Evolutionary conservation across 1,284 basidiomycete genomes (phyloP), one percentile per base, ranked within the genome.

Genomic region (Bjerkandera adusta): DNA sequence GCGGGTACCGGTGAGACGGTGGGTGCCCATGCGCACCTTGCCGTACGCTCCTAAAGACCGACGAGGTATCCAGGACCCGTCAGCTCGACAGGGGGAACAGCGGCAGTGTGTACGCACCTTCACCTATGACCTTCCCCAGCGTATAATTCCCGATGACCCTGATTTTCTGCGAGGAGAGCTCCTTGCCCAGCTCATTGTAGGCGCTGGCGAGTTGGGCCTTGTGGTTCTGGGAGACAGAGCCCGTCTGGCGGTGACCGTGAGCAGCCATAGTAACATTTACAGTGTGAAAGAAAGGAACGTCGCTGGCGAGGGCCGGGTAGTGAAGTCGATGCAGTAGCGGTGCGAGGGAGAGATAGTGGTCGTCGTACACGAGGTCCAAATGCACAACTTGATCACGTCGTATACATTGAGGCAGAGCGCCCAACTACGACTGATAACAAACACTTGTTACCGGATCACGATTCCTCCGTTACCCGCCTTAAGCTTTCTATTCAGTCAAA

Each of bases 71-170:
- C 42, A 47, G 47, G 37, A 45, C 30, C 16, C 15, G 6, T 7
- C 18, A 43, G 21, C 29, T 30, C 16, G 24, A 8, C 13, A 48
- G 25, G 21, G n/a, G n/a, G n/a, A 26, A 36, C 3, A 20, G 21
- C 8, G 10, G 35, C 15, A 21, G 32, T 36, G 15, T 7, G 12
- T 26, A 36, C 21, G 70, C 59, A 87, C 96, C 96, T 83, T 98
- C 93, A 38, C 96, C 96, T 57, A 99, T 97, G 58, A 92, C 86
- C 64, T 89, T 88, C 38, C 96, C 94, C 3, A 98, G 77, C 16
- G 93, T 97, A 66, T 98, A 98, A 60, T 95, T 95, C 46, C 96
- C 95, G 29, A 98, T 85, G 18, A 96, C 89, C 58, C 88, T 87
- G 53, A 98, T 78, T 69, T 89, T 92, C 53, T 81, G 80, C 11